phyloP scores from a whole-genome alignment of 179 eudicot genomes.

The Nepenthes alata region DNA sequence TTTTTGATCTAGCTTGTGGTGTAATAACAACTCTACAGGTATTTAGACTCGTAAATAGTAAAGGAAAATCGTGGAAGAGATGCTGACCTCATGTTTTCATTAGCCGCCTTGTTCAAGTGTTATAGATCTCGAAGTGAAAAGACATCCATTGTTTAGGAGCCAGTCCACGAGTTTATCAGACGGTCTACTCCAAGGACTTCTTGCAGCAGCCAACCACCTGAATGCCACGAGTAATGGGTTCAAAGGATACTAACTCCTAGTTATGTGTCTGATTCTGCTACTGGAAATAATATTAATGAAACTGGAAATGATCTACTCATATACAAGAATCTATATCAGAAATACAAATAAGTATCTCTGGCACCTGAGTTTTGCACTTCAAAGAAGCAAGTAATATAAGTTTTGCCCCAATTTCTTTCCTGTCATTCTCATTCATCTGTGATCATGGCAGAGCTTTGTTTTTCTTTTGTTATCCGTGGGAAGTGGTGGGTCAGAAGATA shows the following conservation, averaged over 20 bases:
- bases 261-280: slow-evolving; percentile 12
- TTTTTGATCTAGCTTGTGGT: neutral
- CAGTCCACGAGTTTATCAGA: slow-evolving; percentile 14
- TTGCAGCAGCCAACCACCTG: slow-evolving; percentile 8
- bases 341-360: slow-evolving; percentile 18
- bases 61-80: slow-evolving; percentile 36
- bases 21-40: slow-evolving; percentile 12
- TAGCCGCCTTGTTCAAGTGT: slow-evolving; percentile 37
- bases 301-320: slow-evolving; percentile 18
- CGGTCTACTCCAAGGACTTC: slow-evolving; percentile 1
- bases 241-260: slow-evolving; percentile 12
- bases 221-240: slow-evolving; percentile 8
- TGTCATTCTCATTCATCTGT: slow-evolving; percentile 4
- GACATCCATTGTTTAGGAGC: slow-evolving; percentile 13
- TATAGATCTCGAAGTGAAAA: slow-evolving; percentile 30
- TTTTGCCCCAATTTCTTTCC: neutral
- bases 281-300: slow-evolving; percentile 18
- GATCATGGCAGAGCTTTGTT: slow-evolving; percentile 31
- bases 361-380: slow-evolving; percentile 15
- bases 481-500: slow-evolving; percentile 9
- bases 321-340: slow-evolving; percentile 20
- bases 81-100: slow-evolving; percentile 50
- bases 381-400: slow-evolving; percentile 28
- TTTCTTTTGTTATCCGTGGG: slow-evolving; percentile 38
- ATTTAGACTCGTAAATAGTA: slow-evolving; percentile 9